Evolutionary conservation across 129 eudicot species (phyloP), one percentile per base, ranked within the genome.

Genomic region (Lactuca saligna): DNA sequence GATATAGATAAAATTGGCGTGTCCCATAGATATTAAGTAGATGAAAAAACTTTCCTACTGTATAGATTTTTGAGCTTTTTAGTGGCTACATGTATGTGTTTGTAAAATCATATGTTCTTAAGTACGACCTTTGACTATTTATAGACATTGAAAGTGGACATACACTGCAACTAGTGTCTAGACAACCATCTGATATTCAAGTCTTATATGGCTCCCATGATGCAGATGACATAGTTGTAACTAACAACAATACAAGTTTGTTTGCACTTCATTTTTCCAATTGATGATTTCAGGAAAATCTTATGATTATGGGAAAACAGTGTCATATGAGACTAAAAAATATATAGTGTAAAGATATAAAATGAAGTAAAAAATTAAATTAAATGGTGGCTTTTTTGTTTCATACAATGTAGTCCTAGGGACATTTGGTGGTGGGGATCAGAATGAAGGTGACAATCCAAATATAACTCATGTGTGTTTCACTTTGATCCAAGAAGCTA

Each of bases 131-230:
- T 84, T 89, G 65, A 84, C 88, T 17, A 8, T 31, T 32, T 66
- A 64, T 73, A 93, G 96, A 93, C 59, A 85, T 93, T 59, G 97
- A 93, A 72, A 89, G 74, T 80, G 99, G 99, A 60, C 82, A 93
- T 65, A 89, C 95, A 29, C 66, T 93, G 56, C 99, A 93, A 76
- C 81, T 93, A 54, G 93, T 89, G 51, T 81, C 58, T 72, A 83
- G 99, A 79, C 97, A 93, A 39, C 83, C 95, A 65, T 75, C 89
- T 70, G 84, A 80, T 49, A n/a, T 66, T 54, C 96, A 89, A 55
- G 50, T 80, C 33, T 65, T 92, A 44, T 61, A 88, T 72, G 84
- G 84, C 57, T 62, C 84, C 34, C 65, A 56, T 13, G 34, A 66
- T 58, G 84, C 71, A 6, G 92, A 25, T 25, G 29, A 79, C 44